phyloP scores from a whole-genome alignment of 2,329 filamentous ascomycete genomes.

The Penicillium sp. region DNA sequence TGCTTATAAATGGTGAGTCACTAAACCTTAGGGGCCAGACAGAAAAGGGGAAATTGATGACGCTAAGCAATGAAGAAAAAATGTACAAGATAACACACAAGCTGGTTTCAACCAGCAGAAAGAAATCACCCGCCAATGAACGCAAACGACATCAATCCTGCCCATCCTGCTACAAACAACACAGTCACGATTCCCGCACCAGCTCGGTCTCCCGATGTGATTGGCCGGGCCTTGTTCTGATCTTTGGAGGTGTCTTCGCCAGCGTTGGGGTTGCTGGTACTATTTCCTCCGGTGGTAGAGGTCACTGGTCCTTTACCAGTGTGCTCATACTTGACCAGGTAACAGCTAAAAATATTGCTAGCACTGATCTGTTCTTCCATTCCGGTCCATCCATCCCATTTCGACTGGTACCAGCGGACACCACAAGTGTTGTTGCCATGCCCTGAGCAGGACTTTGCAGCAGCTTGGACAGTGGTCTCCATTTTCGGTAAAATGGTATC shows the following conservation, averaged over 20 bases:
- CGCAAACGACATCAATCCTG: conserved; percentile 37
- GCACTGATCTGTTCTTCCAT: conserved; percentile 73
- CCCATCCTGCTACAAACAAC: conserved; percentile 32
- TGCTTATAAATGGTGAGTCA: too few relatives aligned
- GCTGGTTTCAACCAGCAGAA: not conserved
- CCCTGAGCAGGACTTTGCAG: conserved; percentile 66
- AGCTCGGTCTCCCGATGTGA: conserved; percentile 40
- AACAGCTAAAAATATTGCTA: conserved; percentile 66
- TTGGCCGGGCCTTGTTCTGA: conserved; percentile 11
- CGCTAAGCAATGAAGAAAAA: not conserved
- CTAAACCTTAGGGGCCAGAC: too few relatives aligned
- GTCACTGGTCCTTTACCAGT: conserved; percentile 50
- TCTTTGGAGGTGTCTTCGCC: conserved; percentile 24
- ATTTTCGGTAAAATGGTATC: conserved; percentile 63
- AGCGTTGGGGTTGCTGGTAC: conserved; percentile 42
- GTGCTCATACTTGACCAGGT: conserved; percentile 51
- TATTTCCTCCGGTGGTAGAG: conserved; percentile 60
- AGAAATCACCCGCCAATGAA: conserved; percentile 27
- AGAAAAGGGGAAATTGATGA: not conserved
- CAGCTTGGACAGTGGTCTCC: conserved; percentile 61
- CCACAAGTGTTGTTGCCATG: conserved; percentile 64
- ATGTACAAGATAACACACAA: not conserved
- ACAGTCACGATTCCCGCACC: conserved; percentile 46
- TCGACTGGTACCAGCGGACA: conserved; percentile 61
- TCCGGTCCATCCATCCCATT: conserved; percentile 61